These are phyloP conservation scores for Penicillium expansum DNA, from an alignment of 2,329 filamentous ascomycete genomes.

Conservation along the genomic window DNA sequence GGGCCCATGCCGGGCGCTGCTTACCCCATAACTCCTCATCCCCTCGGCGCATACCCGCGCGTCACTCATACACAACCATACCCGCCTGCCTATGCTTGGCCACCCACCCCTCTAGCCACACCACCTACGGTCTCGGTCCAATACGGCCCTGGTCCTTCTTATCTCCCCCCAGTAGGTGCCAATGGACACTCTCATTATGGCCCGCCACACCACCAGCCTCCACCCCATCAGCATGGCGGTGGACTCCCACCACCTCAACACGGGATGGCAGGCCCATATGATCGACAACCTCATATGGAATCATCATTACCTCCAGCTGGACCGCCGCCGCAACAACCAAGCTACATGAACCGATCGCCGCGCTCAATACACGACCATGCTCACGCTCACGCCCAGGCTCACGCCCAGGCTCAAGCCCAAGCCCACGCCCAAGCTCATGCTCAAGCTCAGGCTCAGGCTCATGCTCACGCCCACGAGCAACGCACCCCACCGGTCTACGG, in stretches of 20 bases:
- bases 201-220: constrained; percentile 28
- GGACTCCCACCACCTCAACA: constrained; percentile 29
- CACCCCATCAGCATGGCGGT: constrained; percentile 23
- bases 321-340: constrained; percentile 21
- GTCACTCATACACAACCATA: constrained; percentile 42
- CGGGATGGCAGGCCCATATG: constrained; percentile 31
- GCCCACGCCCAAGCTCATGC: constrained; percentile 16
- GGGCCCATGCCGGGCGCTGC: constrained; percentile 61
- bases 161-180: constrained; percentile 36
- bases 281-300: constrained; percentile 37
- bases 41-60: constrained; percentile 55
- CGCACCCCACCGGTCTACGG: constrained; percentile 32
- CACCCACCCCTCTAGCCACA: constrained; percentile 46
- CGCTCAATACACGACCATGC: constrained; percentile 25
- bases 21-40: constrained; percentile 54
- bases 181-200: constrained; percentile 36
- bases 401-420: constrained; percentile 16
- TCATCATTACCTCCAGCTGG: constrained; percentile 25
- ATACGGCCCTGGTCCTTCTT: constrained; percentile 31
- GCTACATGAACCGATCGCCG: constrained; percentile 30
- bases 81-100: constrained; percentile 44
- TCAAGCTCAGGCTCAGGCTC: neutral
- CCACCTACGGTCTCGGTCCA: constrained; percentile 39
- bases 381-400: constrained; percentile 22
- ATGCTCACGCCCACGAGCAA: constrained; percentile 22